Conservation (phyloP, 2,329 filamentous ascomycete species). For the Aspergillus chevalieri region DNA sequence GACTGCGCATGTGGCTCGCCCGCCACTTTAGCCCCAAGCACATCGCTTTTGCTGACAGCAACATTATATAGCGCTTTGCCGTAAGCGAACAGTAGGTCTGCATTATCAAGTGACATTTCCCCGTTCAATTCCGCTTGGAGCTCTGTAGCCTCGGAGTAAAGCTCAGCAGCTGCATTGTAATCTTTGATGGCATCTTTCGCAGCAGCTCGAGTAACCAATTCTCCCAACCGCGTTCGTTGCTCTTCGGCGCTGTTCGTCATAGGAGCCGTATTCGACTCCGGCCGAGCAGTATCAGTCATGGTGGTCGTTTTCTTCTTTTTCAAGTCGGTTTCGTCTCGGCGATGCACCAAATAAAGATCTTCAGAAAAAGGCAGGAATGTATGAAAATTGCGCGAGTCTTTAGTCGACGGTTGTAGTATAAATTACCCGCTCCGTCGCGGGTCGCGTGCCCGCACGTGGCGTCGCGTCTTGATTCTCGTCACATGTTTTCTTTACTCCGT, state of each 20-base stretch:
- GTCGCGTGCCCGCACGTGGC: conserved; percentile 14
- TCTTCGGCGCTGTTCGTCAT: conserved; percentile 19
- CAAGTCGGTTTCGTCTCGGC: not conserved
- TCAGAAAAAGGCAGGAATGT: conserved; percentile 1
- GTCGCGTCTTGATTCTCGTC: not conserved
- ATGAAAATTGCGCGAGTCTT: not conserved
- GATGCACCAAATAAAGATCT: not conserved
- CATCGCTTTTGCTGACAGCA: conserved; percentile 88
- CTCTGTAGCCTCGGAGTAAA: conserved; percentile 82
- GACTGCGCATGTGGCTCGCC: conserved; percentile 51
- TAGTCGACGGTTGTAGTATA: not conserved
- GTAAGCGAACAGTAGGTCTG: conserved; percentile 89
- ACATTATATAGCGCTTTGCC: conserved; percentile 91
- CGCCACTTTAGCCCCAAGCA: conserved; percentile 75
- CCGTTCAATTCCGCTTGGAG: conserved; percentile 88
- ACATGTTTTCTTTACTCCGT: not conserved
- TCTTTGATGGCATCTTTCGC: conserved; percentile 85
- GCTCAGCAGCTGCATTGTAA: conserved; percentile 76
- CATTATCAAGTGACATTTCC: conserved; percentile 84
- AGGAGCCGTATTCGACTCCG: conserved; percentile 11
- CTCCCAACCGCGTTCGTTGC: conserved; percentile 61
- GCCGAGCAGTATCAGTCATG: conserved; percentile 20
- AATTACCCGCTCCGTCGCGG: conserved; percentile 5
- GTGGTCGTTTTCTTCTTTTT: conserved; percentile 1
- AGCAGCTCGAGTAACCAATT: conserved; percentile 73